phyloP scores from a whole-genome alignment of 305 asterid genomes.

The Solanum aculeatissimum region DNA sequence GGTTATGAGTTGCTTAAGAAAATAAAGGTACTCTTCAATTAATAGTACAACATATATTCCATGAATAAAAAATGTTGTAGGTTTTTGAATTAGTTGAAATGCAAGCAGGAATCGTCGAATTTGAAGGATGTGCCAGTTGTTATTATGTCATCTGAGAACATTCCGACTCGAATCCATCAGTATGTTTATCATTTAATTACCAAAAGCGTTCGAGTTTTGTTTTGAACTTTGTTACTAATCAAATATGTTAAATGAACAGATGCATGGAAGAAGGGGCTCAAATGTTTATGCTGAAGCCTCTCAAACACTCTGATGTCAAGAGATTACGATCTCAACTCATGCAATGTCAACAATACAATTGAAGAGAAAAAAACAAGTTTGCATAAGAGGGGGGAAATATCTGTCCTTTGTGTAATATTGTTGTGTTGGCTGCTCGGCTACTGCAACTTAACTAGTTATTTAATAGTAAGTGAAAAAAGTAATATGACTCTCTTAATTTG shows the following conservation, averaged over 20 bases:
- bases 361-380: too few relatives aligned
- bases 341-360: neutral
- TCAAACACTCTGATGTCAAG: slow-evolving; percentile 9
- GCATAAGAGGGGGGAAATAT: neutral
- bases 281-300: slow-evolving; percentile 37
- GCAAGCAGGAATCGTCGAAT: slow-evolving; percentile 40
- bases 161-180: slow-evolving; percentile 35
- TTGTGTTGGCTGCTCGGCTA: neutral
- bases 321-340: slow-evolving; percentile 1
- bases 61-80: neutral
- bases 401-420: neutral
- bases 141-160: slow-evolving; percentile 55
- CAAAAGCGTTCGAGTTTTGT: neutral
- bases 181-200: neutral
- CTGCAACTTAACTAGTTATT: neutral
- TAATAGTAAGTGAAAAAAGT: neutral
- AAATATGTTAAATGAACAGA: slow-evolving; percentile 3
- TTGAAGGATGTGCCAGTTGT: slow-evolving; percentile 57
- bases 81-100: neutral
- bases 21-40: slow-evolving; percentile 32
- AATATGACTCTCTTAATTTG: too few relatives aligned
- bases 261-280: slow-evolving; percentile 54
- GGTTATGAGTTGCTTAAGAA: slow-evolving; percentile 69
- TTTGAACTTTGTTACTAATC: neutral
- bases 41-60: neutral